Evolutionary conservation across 306 rosid genomes (phyloP).

Genomic region (Casuarina equisetifolia): DNA sequence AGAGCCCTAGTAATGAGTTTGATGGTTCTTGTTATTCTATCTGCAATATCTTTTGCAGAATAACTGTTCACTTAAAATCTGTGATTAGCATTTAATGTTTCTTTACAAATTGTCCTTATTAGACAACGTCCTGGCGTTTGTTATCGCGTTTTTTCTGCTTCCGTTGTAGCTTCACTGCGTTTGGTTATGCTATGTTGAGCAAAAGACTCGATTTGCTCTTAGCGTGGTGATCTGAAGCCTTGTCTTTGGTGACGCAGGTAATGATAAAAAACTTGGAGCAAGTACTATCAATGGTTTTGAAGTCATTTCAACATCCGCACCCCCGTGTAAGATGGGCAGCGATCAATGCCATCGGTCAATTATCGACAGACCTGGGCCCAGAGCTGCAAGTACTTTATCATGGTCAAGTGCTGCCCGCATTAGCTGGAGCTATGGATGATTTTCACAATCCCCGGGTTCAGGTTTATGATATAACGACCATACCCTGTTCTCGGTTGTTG

Average conservation of each 20-base stretch:
- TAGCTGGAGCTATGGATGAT: slow-evolving; percentile 77
- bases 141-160: neutral
- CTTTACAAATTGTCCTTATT: neutral
- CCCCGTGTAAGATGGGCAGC: slow-evolving; percentile 86
- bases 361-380: slow-evolving; percentile 80
- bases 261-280: slow-evolving; percentile 66
- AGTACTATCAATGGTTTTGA: slow-evolving; percentile 62
- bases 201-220: neutral
- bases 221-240: neutral
- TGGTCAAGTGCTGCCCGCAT: slow-evolving; percentile 56
- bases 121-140: neutral
- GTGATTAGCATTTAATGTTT: neutral
- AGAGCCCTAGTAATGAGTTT: neutral
- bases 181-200: neutral
- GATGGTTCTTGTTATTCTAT: neutral
- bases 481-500: neutral
- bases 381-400: slow-evolving; percentile 61
- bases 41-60: too few relatives aligned
- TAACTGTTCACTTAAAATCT: too few relatives aligned
- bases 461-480: slow-evolving; percentile 42
- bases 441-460: slow-evolving; percentile 74
- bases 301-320: slow-evolving; percentile 52
- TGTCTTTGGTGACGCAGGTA: slow-evolving; percentile 43
- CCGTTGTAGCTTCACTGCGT: neutral
- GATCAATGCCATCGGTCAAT: slow-evolving; percentile 72